Evolutionary conservation across 2,329 filamentous ascomycete genomes (phyloP).

Genomic region (Ceratocystis colombiana): DNA sequence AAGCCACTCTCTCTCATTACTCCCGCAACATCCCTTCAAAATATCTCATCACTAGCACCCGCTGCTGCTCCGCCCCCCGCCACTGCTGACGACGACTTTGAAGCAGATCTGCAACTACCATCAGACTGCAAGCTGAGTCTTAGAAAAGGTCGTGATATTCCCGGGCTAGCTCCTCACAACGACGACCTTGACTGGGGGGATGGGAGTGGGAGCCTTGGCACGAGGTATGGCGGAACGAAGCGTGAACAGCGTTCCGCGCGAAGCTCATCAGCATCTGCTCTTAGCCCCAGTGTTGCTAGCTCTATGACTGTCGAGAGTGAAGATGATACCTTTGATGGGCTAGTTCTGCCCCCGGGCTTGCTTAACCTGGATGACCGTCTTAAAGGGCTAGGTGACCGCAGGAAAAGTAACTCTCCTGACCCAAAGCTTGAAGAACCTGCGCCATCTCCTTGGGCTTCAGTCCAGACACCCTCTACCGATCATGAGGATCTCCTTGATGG

Average conservation of each 20-base stretch:
- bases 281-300: constrained; percentile 88
- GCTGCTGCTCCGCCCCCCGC: constrained; percentile 18
- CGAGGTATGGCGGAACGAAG: constrained; percentile 76
- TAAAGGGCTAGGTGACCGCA: constrained; percentile 53
- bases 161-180: constrained; percentile 44
- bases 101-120: constrained; percentile 62
- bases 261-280: constrained; percentile 76
- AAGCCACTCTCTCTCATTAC: constrained; percentile 46
- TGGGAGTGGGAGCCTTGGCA: constrained; percentile 84
- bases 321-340: constrained; percentile 82
- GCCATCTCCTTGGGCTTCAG: constrained; percentile 25
- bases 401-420: constrained; percentile 50
- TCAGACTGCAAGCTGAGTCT: constrained; percentile 55
- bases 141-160: constrained; percentile 50
- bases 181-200: constrained; percentile 93
- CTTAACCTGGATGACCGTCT: constrained; percentile 67
- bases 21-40: constrained; percentile 45
- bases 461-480: constrained; percentile 35
- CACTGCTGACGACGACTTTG: constrained; percentile 54
- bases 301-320: constrained; percentile 87
- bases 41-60: constrained; percentile 2
- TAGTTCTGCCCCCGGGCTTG: constrained; percentile 72
- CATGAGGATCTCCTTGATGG: constrained; percentile 75
- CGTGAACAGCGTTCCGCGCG: constrained; percentile 69
- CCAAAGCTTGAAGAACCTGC: constrained; percentile 28